Evolutionary conservation across 305 asterid species (phyloP), one percentile per base, ranked within the genome.

Genomic region (Fraxinus floribunda): DNA sequence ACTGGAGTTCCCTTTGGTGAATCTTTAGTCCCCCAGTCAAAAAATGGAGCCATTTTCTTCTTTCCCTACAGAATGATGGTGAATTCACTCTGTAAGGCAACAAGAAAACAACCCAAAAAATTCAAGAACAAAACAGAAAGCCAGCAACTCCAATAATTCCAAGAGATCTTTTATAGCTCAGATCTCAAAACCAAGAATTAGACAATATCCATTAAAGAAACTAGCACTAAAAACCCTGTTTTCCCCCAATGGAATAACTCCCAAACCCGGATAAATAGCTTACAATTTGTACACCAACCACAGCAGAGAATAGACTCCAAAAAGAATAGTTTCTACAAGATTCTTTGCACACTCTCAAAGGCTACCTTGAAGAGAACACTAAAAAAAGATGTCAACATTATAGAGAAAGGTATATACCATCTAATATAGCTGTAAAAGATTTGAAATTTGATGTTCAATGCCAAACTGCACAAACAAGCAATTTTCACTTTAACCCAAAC

Each of bases 1-100:
- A 92, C 93, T 71, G 92, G 94, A 10, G 92, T 88, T n/a, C 93
- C 92, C 49, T 82, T 84, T 1, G 84, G 55, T 34, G 84, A 78
- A 1, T 87, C 90, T 76, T 60, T 86, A n/a, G 82, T 83, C 86
- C 91, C 80, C 94, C 92, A 90, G 18, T 85, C 82, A 38, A 84
- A 87, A 89, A 87, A 86, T 88, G 92, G 92, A 89, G 91, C 92
- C 94, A 92, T 92, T 84, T 79, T 78, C 30, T n/a, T 66, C 72
- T n/a, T 83, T 72, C 57, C 29, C 20, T 6, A 78, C 78, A 75
- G 32, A 39, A 62, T 66, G 78, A 5, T 60, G 29, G 68, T 29
- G 13, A 64, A 32, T 78, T 52, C 68, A 76, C 82, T 68, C 30
- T 3, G 16, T 44, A 22, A 46, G 66, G 57, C 7, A 62, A 39